Conservation (phyloP, 148 eudicot species). For the Fagopyrum tataricum region DNA sequence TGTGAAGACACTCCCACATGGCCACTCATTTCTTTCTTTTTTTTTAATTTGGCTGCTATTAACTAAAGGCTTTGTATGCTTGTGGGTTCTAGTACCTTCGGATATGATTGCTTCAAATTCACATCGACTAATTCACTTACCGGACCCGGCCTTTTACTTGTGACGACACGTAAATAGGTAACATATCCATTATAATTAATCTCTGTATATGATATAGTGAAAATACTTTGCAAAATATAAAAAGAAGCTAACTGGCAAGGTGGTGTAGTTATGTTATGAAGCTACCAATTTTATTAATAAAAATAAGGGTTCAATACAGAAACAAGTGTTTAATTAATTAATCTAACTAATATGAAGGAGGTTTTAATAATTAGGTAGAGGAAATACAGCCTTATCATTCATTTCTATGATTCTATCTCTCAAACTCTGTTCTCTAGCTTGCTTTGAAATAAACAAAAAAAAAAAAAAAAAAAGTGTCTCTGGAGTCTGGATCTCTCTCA, state of each 20-base stretch:
- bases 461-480: no score
- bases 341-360: neutral
- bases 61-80: neutral
- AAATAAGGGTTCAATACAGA: neutral
- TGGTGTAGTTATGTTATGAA: no score
- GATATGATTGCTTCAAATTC: neutral
- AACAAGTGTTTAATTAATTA: neutral
- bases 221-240: no score
- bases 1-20: conserved; percentile 11
- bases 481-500: no score
- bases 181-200: no score
- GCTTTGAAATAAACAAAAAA: no score
- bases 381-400: neutral
- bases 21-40: neutral
- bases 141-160: no score
- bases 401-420: neutral
- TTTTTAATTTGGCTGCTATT: neutral
- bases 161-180: no score
- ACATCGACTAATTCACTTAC: no score
- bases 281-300: neutral
- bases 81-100: neutral
- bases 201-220: no score
- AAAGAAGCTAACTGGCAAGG: no score
- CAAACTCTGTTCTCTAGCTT: no score
- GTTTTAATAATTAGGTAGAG: neutral